A percentile compares a stretch with the other conserved stretches of the same genome.
These are phyloP conservation scores for Pseudoneurospora amorphoporcata DNA, from an alignment of 495 filamentous ascomycete genomes.

Conservation along the genomic window DNA sequence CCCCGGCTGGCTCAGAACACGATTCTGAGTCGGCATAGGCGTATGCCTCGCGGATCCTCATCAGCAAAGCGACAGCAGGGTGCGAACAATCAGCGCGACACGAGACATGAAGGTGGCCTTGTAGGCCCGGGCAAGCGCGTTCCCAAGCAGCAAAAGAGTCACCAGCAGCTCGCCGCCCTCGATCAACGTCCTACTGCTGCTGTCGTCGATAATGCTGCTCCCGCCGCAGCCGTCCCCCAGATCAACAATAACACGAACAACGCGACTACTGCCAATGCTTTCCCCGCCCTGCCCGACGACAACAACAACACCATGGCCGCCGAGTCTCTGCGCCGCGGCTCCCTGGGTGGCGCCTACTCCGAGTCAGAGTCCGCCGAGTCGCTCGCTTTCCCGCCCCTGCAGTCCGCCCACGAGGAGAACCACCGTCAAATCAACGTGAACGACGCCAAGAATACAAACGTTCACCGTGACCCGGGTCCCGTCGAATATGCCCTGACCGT, in stretches of 20 bases:
- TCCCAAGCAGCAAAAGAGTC: conserved; percentile 35
- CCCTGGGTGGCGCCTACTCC: conserved; percentile 32
- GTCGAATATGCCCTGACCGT: conserved; percentile 73
- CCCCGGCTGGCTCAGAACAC: conserved; percentile 39
- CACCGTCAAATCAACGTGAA: conserved; percentile 56
- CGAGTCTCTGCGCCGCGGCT: conserved; percentile 32
- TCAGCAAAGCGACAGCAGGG: conserved; percentile 57
- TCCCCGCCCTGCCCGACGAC: conserved; percentile 27
- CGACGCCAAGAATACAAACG: conserved; percentile 55
- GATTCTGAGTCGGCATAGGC: conserved; percentile 42
- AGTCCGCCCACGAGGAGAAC: conserved; percentile 31
- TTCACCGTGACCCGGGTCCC: conserved; percentile 51
- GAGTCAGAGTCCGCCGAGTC: conserved; percentile 43
- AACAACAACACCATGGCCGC: conserved; percentile 29
- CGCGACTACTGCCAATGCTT: conserved; percentile 19
- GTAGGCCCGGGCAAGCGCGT: conserved; percentile 79
- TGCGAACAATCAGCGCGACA: conserved; percentile 59
- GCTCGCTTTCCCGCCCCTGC: conserved; percentile 20
- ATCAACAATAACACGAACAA: not conserved
- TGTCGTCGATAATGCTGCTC: conserved; percentile 23
- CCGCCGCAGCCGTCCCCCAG: conserved; percentile 24
- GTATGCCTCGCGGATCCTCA: conserved; percentile 63
- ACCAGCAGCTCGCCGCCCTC: conserved; percentile 31
- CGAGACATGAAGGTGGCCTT: conserved; percentile 78
- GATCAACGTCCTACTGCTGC: conserved; percentile 10